Evolutionary conservation across 768 basidiomycete genomes (phyloP), one percentile per base, ranked within the genome.

Genomic region (Leucocoprinus leucothites): DNA sequence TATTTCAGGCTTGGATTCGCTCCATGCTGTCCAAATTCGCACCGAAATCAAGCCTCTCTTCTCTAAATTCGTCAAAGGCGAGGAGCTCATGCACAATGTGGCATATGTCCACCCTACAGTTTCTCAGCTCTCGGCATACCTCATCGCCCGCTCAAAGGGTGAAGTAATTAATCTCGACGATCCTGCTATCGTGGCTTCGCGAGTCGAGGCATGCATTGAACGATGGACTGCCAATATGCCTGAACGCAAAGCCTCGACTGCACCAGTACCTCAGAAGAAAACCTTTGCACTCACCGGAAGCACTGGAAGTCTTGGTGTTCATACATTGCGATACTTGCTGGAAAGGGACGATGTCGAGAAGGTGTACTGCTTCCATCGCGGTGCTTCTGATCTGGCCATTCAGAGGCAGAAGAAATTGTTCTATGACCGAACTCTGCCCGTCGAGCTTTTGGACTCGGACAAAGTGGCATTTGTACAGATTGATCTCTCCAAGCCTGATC

Each of bases 231-330:
- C 31, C 9, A 48, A 35, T 8, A 42, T 46, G 19, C 51, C 51
- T 3, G 31, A 34, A 4, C 51, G 51, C 21, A 5, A 4, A n/a
- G 31, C 21, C 5, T 53, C 43, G 7, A 34, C 28, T 22, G 28
- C 31, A 4, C 2, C 42, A 8, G 51, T 34, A 19, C 28, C 51
- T 8, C 28, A 53, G 28, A 45, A 42, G 59, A 53, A 73, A 60
- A 56, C 60, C 9, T 59, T 70, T 38, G 60, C 67, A 2, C 60
- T 73, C 31, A 72, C 71, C 1, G 71, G 72, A 24, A 68, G 67
- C 0, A 72, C 72, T 2, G 72, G 71, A 16, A 64, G 62, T 14
- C 62, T 72, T 0, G 69, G 72, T 21, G 61, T 64, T 8, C 63
- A 67, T 46, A 52, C 68, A 9, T 61, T 73, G 11, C 51, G 60